phyloP scores from a whole-genome alignment of 2,329 filamentous ascomycete species.

The Calycina marina region DNA sequence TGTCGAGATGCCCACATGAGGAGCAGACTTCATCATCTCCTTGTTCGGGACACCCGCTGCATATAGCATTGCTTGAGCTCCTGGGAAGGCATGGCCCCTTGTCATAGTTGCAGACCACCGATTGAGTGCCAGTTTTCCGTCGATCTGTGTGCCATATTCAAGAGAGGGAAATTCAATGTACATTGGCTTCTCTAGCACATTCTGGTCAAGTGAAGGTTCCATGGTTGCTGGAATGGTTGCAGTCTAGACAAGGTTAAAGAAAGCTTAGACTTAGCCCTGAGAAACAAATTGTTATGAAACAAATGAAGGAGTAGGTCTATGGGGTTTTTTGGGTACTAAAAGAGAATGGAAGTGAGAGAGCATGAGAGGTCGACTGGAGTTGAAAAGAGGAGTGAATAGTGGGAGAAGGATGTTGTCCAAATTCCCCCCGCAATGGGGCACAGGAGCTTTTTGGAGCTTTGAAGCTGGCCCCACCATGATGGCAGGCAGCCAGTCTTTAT shows the following conservation, averaged over 20 bases:
- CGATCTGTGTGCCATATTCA: constrained; percentile 19
- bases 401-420: too few relatives aligned
- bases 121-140: constrained; percentile 59
- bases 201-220: constrained; percentile 11
- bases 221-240: too few relatives aligned
- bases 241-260: too few relatives aligned
- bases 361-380: too few relatives aligned
- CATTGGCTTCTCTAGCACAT: constrained; percentile 15
- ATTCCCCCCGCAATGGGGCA: too few relatives aligned
- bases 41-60: constrained; percentile 75
- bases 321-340: too few relatives aligned
- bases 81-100: constrained; percentile 39
- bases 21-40: constrained; percentile 75
- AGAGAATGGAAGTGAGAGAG: too few relatives aligned
- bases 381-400: too few relatives aligned
- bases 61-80: constrained; percentile 93
- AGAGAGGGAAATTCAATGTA: constrained; percentile 21
- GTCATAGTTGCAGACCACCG: constrained; percentile 76
- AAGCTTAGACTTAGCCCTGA: not conserved
- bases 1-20: constrained; percentile 80
- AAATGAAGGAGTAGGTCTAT: not conserved
- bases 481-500: too few relatives aligned
- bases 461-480: too few relatives aligned
- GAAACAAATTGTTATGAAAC: not conserved
- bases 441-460: too few relatives aligned